Evolutionary conservation across 306 rosid species (phyloP), one percentile per base, ranked within the genome.

Genomic region (Luffa aegyptiaca): DNA sequence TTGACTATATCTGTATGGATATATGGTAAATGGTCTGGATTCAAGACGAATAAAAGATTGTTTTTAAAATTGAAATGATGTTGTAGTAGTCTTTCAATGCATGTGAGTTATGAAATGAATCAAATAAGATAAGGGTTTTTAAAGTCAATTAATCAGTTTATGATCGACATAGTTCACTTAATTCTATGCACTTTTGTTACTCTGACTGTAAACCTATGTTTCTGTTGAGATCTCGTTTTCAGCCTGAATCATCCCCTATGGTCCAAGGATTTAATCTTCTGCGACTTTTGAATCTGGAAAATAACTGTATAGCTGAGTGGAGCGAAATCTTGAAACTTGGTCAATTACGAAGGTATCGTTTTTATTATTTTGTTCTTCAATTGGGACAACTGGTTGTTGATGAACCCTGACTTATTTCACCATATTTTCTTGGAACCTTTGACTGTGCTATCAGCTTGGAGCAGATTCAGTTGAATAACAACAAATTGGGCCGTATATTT

Each of bases 391-490:
- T 44, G 42, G 42, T 13, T n/a, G 39, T 36, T 69, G 57, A 51
- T 31, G 77, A 68, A 53, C 7, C 31, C 57, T 44, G 4, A 20
- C 21, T 78, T 52, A 14, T 62, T 66, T 39, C 59, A 76, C 85
- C 76, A 69, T 79, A 65, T 82, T 86, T 80, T 45, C 16, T n/a
- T 79, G 81, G 78, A 57, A 79, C 59, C 26, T 69, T 75, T 86
- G 81, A 77, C 80, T 62, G 66, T 76, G 63, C 82, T 85, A 71
- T 82, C 89, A 95, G 99, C 90, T 95, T 93, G 93, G 94, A 91
- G 96, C 92, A 95, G 92, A 93, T 95, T 78, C 88, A 92, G 83
- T 83, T 95, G 87, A 91, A 88, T 88, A 90, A 88, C 90, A 95
- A 95, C 90, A 88, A 82, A 46, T 88, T 95, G 92, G 86, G 75